Conservation (phyloP, 2,329 filamentous ascomycete species). For the Pseudogymnoascus sp. region DNA sequence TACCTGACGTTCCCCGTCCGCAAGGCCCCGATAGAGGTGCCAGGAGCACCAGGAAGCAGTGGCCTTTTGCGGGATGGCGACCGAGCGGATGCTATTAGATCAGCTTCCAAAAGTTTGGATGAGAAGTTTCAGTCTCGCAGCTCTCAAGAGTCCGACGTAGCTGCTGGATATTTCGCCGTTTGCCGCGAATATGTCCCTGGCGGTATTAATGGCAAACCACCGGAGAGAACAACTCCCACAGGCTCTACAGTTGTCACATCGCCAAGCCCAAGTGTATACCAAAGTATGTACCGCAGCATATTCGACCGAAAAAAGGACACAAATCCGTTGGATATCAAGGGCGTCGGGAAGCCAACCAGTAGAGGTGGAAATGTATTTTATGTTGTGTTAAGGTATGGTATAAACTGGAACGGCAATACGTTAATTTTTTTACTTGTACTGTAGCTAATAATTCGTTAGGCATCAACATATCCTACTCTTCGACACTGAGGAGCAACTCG, state of each 20-base stretch:
- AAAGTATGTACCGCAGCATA: slow-evolving; percentile 94
- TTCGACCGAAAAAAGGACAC: slow-evolving; percentile 68
- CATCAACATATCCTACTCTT: slow-evolving; percentile 97
- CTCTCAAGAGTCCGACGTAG: slow-evolving; percentile 64
- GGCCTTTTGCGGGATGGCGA: slow-evolving; percentile 53
- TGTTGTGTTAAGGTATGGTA: slow-evolving; percentile 68
- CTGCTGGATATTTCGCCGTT: slow-evolving; percentile 90
- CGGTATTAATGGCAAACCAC: slow-evolving; percentile 86
- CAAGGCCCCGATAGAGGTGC: slow-evolving; percentile 29
- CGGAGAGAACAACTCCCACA: slow-evolving; percentile 74
- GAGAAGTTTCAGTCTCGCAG: slow-evolving; percentile 51
- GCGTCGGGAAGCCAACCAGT: slow-evolving; percentile 33
- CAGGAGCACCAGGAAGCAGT: slow-evolving; percentile 29
- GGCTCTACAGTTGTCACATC: slow-evolving; percentile 66
- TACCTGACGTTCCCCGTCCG: slow-evolving; percentile 59
- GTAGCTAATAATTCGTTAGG: slow-evolving; percentile 36
- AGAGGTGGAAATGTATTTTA: slow-evolving; percentile 84
- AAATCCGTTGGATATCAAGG: slow-evolving; percentile 28
- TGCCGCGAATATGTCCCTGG: slow-evolving; percentile 87
- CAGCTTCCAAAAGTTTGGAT: slow-evolving; percentile 49
- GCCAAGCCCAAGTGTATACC: slow-evolving; percentile 89
- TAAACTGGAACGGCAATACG: slow-evolving; percentile 14
- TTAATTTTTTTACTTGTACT: slow-evolving; percentile 8
- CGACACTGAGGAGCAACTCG: slow-evolving; percentile 88
- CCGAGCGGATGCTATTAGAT: slow-evolving; percentile 56